A percentile compares a stretch with the other conserved stretches of the same genome.
Conservation (phyloP, 83 land plant genomes). For the Larix sibirica region DNA sequence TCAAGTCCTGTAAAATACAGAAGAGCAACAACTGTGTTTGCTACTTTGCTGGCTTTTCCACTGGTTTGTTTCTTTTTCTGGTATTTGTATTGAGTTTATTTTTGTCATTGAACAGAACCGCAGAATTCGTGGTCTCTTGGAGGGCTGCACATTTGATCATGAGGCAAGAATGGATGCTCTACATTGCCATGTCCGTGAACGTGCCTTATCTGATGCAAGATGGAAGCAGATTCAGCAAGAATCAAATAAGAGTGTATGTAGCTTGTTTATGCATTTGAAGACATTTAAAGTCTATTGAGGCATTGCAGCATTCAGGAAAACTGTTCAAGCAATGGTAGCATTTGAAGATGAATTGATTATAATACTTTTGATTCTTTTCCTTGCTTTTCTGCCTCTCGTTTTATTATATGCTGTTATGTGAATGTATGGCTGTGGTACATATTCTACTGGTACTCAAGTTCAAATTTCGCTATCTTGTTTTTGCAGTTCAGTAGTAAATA, state of each 20-base stretch:
- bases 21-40: neutral
- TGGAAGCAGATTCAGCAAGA: conserved; percentile 91
- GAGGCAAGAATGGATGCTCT: conserved; percentile 83
- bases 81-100: no score
- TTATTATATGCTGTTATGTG: no score
- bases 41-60: neutral
- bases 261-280: neutral
- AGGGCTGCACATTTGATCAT: conserved; percentile 81
- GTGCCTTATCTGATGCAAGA: conserved; percentile 81
- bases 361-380: neutral
- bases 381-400: neutral
- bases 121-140: conserved; percentile 75
- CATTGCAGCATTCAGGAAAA: no score
- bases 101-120: conserved; percentile 68
- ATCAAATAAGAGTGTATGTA: conserved; percentile 71
- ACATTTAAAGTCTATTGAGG: neutral
- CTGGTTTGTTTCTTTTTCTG: neutral
- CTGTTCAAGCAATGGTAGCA: no score
- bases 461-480: neutral
- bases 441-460: no score
- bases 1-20: neutral
- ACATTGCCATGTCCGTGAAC: conserved; percentile 70
- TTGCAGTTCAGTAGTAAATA: neutral
- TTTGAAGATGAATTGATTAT: no score
- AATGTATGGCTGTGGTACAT: no score